Percentiles rank a stretch among this genome's conserved stretches.
Evolutionary conservation across 2,329 filamentous ascomycete genomes (phyloP).

Genomic region (Ophiocordyceps unilateralis): DNA sequence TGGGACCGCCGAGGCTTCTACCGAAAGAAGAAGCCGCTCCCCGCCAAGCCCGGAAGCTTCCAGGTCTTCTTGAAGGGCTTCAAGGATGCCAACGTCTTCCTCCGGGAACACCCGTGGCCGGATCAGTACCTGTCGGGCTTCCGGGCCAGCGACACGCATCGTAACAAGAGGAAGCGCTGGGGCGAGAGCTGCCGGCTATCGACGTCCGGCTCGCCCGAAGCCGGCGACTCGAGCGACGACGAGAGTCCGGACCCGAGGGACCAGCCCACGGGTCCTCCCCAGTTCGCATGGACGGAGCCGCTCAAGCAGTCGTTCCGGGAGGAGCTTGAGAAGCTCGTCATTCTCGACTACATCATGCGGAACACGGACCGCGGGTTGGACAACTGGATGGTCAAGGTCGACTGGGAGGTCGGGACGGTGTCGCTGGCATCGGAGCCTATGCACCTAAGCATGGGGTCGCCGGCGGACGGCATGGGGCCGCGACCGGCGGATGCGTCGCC

Average conservation of each 20-base stretch:
- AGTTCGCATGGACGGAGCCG: slow-evolving; percentile 72
- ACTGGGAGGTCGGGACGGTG: slow-evolving; percentile 67
- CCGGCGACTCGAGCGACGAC: slow-evolving; percentile 48
- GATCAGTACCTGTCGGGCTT: slow-evolving; percentile 66
- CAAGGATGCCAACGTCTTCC: slow-evolving; percentile 90
- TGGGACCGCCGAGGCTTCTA: slow-evolving; percentile 86
- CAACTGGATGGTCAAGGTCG: slow-evolving; percentile 99
- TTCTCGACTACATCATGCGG: slow-evolving; percentile 96
- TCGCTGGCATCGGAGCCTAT: slow-evolving; percentile 72
- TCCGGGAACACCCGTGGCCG: slow-evolving; percentile 92
- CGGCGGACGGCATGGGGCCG: slow-evolving; percentile 27
- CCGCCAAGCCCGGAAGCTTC: slow-evolving; percentile 85
- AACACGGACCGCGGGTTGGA: slow-evolving; percentile 94
- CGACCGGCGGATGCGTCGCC: slow-evolving; percentile 40
- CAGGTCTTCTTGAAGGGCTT: slow-evolving; percentile 95
- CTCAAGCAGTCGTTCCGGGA: slow-evolving; percentile 88
- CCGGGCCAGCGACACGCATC: slow-evolving; percentile 47
- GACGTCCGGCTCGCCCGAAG: slow-evolving; percentile 30
- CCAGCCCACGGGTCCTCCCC: slow-evolving; percentile 34
- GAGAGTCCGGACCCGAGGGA: slow-evolving; percentile 24
- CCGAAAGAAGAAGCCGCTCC: slow-evolving; percentile 70
- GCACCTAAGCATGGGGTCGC: slow-evolving; percentile 43
- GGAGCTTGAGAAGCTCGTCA: slow-evolving; percentile 90
- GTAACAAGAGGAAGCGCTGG: slow-evolving; percentile 56
- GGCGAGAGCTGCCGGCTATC: slow-evolving; percentile 63